Base-by-base conservation (phyloP, 495 filamentous ascomycete genomes). In the Talaromyces nanjingensis region DNA sequence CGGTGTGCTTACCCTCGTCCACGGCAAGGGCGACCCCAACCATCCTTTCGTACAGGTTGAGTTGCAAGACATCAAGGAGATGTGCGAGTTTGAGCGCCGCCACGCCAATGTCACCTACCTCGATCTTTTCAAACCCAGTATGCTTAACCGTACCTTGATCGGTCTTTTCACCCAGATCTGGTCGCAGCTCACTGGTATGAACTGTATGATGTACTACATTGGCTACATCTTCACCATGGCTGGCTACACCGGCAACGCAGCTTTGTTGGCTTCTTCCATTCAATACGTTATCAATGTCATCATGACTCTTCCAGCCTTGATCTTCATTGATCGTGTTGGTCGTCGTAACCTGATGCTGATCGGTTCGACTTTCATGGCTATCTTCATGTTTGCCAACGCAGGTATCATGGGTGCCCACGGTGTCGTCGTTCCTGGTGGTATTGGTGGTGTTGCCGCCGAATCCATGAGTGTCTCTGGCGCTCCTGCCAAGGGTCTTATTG, bases 131-230 rank as follows among this genome's bases (percentile, higher is more conserved):
- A 83, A 80, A 59, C 84, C 86, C 0, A 73, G 79, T 47, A 92
- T 92, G 88, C 77, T 91, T 70, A 90, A 90, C 74, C 84, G 88
- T 12, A 90, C 88, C 31, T 79, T 84, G 60, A 85, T 91, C 66
- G 89, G 90, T 59, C 68, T 93, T 53, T 91, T 91, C 68, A 89
- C 86, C 0, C 91, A 93, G 71, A 89, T 94, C 70, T 93, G 91
- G 91, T 87, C 86, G 29, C 91, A 94, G 69, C 77, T 93, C 20
- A 90, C 89, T 0, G 91, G 91, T 14, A 91, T 91, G 87, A 93
- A 92, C 70, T 89, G 91, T 12, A 92, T 92, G 89, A 91, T 91
- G 84, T 84, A 85, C 67, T 76, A 85, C 64, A 81, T 83, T 53
- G 80, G 59, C 22, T 90, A 91, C 57, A 80, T 90, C 65, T 90